Evolutionary conservation across 139 green algal genomes (phyloP).

Genomic region (Coccomyxa sp.): DNA sequence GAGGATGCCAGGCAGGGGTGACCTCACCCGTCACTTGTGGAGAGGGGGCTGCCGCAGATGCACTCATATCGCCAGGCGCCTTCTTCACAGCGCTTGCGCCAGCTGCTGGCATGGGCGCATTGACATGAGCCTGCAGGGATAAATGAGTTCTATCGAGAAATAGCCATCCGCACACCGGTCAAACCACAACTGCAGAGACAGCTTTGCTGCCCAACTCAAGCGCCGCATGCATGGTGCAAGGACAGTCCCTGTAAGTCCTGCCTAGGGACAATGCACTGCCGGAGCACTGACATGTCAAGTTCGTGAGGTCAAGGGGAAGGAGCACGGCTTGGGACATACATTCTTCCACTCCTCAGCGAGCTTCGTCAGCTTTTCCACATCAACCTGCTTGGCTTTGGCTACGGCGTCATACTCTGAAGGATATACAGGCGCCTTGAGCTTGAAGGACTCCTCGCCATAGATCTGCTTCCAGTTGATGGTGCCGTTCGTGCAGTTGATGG

Average conservation of each 20-base stretch:
- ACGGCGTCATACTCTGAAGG: conserved; percentile 56
- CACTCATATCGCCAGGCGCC: neutral
- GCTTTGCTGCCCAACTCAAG: no score
- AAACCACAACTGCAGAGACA: no score
- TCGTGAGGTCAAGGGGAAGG: no score
- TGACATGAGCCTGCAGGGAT: neutral
- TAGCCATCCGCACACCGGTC: no score
- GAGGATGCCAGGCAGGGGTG: no score
- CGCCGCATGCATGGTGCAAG: no score
- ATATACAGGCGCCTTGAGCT: conserved; percentile 56
- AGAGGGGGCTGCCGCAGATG: no score
- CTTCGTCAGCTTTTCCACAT: conserved; percentile 56
- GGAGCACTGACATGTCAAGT: no score
- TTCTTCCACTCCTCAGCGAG: conserved; percentile 57
- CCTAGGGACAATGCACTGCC: no score
- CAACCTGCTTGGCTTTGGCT: conserved; percentile 46
- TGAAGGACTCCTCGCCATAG: conserved; percentile 80
- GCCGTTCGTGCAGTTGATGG: conserved; percentile 77
- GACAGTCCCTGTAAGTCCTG: no score
- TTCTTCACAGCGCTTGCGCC: neutral
- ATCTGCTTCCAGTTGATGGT: conserved; percentile 88
- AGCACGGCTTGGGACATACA: conserved; percentile 5
- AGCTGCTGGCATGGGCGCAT: neutral
- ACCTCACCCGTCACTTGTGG: no score
- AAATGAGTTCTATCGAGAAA: no score